Evolutionary conservation across 2,329 filamentous ascomycete genomes (phyloP), one percentile per base, ranked within the genome.

Genomic region (Neofusicoccum parvum): DNA sequence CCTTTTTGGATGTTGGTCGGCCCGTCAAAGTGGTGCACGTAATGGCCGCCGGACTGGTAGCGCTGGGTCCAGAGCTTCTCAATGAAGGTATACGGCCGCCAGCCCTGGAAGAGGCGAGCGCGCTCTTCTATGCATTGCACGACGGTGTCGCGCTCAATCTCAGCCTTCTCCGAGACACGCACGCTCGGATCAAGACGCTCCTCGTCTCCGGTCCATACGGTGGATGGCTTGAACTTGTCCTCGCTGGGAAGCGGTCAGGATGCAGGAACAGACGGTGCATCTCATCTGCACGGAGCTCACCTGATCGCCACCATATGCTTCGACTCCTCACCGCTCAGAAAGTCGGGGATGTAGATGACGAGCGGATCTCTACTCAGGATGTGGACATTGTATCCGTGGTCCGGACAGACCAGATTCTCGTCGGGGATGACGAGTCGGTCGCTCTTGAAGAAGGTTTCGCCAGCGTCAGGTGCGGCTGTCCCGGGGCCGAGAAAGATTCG

Each of bases 1-100:
- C 63, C 63, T 34, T 23, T 27, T 14, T 37, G 15, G 23, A 50
- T 65, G 45, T 45, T 50, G 46, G 64, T 58, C 9, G 54, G 64
- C 10, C 64, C 64, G 74, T 89, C 87, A 71, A 84, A 88, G 69
- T 88, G 86, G 67, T 86, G 81, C 3, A 75, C 75, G 72, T 88
- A 89, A 72, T 88, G 85, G 0, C 86, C 87, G 2, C 80, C 80
- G 5, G 76, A 72, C n/a, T 82, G 83, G 70, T 89, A 89, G 59
- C 83, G 80, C 71, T 88, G 86, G 1, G 84, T 83, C 83, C 86
- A 87, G 68, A 88, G 80, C 58, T 83, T 81, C 73, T 89, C 87
- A 71, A 88, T 83, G 65, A 85, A 86, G 0, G 87, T 80, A 60
- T 86, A 77, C 1, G 80, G 78, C 1, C 82, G 82, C 86, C 86